A percentile compares a stretch with the other conserved stretches of the same genome.
phyloP scores from a whole-genome alignment of 148 eudicot genomes.

The Mesembryanthemum crystallinum region DNA sequence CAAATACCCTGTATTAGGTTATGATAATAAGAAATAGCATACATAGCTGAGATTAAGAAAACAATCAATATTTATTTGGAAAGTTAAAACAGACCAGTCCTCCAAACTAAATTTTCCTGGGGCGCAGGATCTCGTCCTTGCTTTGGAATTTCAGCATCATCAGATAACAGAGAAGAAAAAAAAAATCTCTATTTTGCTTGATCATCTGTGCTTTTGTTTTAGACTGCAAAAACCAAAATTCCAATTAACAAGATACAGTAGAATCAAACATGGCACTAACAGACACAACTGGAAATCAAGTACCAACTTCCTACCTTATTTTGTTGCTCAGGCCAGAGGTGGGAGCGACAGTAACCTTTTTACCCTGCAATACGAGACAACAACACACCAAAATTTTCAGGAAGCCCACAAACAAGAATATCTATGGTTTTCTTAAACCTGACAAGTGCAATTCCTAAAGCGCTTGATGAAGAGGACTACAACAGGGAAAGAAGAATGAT shows the following conservation, averaged over 20 bases:
- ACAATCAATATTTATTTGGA: background rate
- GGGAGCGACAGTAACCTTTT: conserved; percentile 39
- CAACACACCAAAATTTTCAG: background rate
- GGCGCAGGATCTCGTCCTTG: conserved; percentile 40
- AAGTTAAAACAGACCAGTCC: conserved; percentile 47
- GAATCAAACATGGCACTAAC: background rate
- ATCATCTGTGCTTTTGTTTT: conserved; percentile 57
- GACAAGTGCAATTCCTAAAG: background rate
- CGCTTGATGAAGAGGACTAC: background rate
- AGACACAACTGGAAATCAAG: background rate
- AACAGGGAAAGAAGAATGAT: background rate
- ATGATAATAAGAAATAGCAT: conserved; percentile 37
- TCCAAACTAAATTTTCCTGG: conserved; percentile 33
- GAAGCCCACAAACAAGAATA: background rate
- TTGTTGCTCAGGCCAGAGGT: conserved; percentile 28
- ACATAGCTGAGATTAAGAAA: conserved; percentile 17
- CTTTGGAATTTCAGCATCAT: conserved; percentile 67
- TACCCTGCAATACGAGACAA: conserved; percentile 33
- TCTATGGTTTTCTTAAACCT: background rate
- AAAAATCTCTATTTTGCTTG: conserved; percentile 70
- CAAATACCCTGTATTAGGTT: conserved; percentile 51
- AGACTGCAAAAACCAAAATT: conserved; percentile 36
- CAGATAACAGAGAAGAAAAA: conserved; percentile 84
- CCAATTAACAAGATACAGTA: background rate
- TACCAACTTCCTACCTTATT: conserved; percentile 33